These are phyloP conservation scores for Coccomyxa sp. DNA, from an alignment of 139 green algal species.

Conservation along the genomic window DNA sequence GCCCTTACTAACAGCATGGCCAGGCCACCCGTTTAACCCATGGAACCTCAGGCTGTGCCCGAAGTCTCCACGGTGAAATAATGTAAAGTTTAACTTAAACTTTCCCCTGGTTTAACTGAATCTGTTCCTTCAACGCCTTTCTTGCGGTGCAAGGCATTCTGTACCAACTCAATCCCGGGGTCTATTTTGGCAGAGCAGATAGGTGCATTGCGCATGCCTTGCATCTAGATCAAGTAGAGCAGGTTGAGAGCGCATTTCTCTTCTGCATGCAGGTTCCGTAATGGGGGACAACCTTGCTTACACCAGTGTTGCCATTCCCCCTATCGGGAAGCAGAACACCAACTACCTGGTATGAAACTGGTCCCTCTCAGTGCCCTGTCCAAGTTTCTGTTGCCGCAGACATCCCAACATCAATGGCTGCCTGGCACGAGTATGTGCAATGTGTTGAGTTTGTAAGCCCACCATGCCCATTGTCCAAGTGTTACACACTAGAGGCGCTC, in stretches of 20 bases:
- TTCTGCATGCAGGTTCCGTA: neutral
- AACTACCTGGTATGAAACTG: neutral
- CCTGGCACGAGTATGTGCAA: neutral
- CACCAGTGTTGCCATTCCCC: neutral
- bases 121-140: neutral
- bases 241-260: neutral
- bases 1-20: neutral
- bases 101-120: too few relatives aligned
- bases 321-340: neutral
- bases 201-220: neutral
- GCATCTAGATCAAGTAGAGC: neutral
- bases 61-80: too few relatives aligned
- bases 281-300: neutral
- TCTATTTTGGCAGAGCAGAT: neutral
- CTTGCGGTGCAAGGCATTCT: neutral
- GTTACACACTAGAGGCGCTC: neutral
- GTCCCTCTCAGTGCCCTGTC: neutral
- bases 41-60: neutral
- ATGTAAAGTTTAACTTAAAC: too few relatives aligned
- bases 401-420: neutral
- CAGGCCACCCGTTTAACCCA: neutral
- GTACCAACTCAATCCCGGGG: too few relatives aligned
- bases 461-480: neutral
- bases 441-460: neutral
- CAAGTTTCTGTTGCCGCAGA: neutral